Base-by-base conservation (phyloP, 208 protist species). In the Crithidia mellificae region DNA sequence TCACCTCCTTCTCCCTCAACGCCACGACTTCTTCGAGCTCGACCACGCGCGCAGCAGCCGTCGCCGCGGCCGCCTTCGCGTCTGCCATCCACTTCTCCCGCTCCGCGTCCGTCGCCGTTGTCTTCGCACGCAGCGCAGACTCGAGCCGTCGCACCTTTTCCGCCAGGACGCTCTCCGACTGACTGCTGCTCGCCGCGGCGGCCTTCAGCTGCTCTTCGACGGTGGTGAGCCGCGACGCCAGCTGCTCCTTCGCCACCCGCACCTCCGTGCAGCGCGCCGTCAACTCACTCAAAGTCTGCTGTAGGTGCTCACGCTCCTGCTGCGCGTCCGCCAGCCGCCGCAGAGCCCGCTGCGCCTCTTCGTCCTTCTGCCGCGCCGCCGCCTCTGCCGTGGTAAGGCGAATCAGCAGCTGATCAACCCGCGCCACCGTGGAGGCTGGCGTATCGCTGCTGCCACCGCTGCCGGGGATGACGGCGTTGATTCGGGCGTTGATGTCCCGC, bases 221-320 rank as follows among this genome's bases (percentile, higher is more conserved):
- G 8, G 25, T 29, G 62, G 27, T 20, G 7, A 68, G 43, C 5
- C 54, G 59, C 20, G 52, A 32, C 11, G 43, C 41, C 11, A 74
- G 59, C 53, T 74, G 69, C 36, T 74, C 69, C 69, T 68, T 74
- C 39, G 51, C 59, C 22, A 74, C 27, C 8, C 53, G 61, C 59
- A 68, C 17, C 54, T 74, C 69, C 0, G 69, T 50, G 62, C 52
- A 68, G 43, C 63, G 70, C 20, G 20, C 55, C 1, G 70, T 75
- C 25, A 75, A 25, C 34, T 65, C 59, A 36, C 59, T 72, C 56
- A 75, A 24, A 19, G 55, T 69, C 41, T 65, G 52, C 53, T 68
- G 66, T 36, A 78, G 41, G 32, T 64, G 73, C 38, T 74, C 66
- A 3, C 63, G 58, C 49, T 78, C 73, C 41, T 64, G 55, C 61